phyloP scores from a whole-genome alignment of 2,329 filamentous ascomycete genomes.

The Endoconidiophora polonica region DNA sequence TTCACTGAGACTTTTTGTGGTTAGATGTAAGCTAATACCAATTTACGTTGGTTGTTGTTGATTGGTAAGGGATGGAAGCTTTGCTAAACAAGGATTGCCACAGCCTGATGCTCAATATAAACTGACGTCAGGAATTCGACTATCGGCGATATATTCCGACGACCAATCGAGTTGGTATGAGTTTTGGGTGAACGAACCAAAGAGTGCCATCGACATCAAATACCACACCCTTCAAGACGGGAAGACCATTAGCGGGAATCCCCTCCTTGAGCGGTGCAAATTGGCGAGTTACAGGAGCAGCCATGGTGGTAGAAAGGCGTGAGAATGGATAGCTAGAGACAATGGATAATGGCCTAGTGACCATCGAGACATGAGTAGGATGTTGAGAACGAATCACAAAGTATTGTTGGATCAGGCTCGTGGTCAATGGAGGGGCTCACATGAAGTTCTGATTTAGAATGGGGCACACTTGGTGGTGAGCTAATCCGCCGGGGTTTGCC shows the following conservation, averaged over 20 bases:
- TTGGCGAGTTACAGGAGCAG: constrained; percentile 3
- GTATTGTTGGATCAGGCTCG: too few relatives aligned
- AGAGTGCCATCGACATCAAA: constrained; percentile 95
- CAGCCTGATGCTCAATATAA: too few relatives aligned
- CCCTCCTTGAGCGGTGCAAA: constrained; percentile 39
- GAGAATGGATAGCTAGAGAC: background rate
- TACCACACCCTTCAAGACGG: constrained; percentile 43
- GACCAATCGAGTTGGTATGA: background rate
- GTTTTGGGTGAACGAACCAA: constrained; percentile 44
- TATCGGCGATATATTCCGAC: background rate
- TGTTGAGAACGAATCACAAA: background rate
- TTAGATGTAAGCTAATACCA: background rate
- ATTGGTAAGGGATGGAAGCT: background rate
- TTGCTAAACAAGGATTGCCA: background rate
- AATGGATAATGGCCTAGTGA: background rate
- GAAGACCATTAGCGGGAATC: constrained; percentile 20
- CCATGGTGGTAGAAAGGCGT: constrained; percentile 3
- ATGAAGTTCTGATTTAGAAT: too few relatives aligned
- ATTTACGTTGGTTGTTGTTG: background rate
- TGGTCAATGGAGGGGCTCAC: too few relatives aligned
- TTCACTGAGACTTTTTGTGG: constrained; percentile 33
- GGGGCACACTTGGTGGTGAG: too few relatives aligned
- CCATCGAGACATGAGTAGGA: background rate
- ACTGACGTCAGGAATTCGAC: too few relatives aligned
- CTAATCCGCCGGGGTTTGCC: background rate